Evolutionary conservation across 495 filamentous ascomycete species (phyloP).

Genomic region (Aspergillus cavernicola): DNA sequence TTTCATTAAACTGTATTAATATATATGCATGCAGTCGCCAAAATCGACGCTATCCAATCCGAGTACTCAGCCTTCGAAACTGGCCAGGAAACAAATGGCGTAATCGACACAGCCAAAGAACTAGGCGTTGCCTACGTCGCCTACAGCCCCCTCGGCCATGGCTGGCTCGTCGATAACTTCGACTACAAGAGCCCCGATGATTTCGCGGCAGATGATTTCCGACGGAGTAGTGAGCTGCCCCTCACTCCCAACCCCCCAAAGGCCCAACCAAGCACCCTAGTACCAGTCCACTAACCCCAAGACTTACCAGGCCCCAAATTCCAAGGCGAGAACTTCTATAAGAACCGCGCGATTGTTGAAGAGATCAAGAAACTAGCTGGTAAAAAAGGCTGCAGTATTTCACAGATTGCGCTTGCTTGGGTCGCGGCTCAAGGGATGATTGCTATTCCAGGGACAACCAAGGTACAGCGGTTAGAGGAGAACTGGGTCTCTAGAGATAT

Average conservation of each 20-base stretch:
- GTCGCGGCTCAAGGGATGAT: constrained; percentile 45
- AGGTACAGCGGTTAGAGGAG: constrained; percentile 34
- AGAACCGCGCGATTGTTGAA: constrained; percentile 42
- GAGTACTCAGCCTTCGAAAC: constrained; percentile 52
- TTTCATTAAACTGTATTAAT: too few relatives aligned
- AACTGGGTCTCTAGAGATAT: constrained; percentile 36
- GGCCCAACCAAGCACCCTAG: too few relatives aligned
- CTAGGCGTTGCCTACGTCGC: constrained; percentile 42
- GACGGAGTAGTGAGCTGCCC: constrained; percentile 27
- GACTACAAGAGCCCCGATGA: constrained; percentile 40
- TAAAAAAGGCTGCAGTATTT: constrained; percentile 33
- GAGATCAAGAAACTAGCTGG: constrained; percentile 41
- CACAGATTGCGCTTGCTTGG: constrained; percentile 46
- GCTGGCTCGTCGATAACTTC: constrained; percentile 45
- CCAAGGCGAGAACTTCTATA: constrained; percentile 50
- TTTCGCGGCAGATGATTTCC: constrained; percentile 42
- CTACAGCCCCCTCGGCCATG: constrained; percentile 44
- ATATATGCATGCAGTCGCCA: constrained; percentile 37
- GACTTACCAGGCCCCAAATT: constrained; percentile 50
- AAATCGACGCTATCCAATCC: constrained; percentile 47
- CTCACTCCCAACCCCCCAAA: neutral
- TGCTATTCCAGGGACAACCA: constrained; percentile 47
- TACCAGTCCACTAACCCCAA: too few relatives aligned
- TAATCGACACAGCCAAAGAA: constrained; percentile 40
- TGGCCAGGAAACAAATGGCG: constrained; percentile 38